Conservation (phyloP, 1,284 basidiomycete species). For the Fomitopsis pinicola region DNA sequence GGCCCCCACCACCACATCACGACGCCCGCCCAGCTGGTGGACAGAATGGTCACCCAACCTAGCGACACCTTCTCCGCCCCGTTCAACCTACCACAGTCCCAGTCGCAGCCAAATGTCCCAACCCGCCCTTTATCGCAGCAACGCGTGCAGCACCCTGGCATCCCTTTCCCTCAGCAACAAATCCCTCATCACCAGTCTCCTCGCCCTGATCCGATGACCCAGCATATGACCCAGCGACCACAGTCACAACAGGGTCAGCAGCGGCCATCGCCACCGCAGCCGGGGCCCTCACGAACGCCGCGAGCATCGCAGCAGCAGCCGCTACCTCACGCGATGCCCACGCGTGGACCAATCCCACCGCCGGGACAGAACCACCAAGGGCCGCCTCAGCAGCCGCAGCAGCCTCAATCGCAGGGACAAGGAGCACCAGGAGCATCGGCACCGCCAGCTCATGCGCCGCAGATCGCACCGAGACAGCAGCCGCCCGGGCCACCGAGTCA, state of each 20-base stretch:
- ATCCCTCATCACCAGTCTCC: conserved; percentile 37
- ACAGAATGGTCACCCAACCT: conserved; percentile 40
- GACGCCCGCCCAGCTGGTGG: conserved; percentile 58
- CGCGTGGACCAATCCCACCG: conserved; percentile 9
- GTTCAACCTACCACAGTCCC: conserved; percentile 32
- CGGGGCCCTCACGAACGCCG: conserved; percentile 16
- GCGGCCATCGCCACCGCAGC: conserved; percentile 20
- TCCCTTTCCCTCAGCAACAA: conserved; percentile 21
- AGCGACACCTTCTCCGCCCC: conserved; percentile 24
- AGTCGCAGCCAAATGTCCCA: conserved; percentile 26
- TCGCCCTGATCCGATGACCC: conserved; percentile 27
- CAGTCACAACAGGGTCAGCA: conserved; percentile 24
- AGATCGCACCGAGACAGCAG: conserved; percentile 18
- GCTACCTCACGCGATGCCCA: conserved; percentile 12
- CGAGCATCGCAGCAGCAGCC: conserved; percentile 19
- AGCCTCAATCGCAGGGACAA: conserved; percentile 13
- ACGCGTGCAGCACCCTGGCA: conserved; percentile 25
- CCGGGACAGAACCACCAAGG: conserved; percentile 14
- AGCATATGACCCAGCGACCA: conserved; percentile 16
- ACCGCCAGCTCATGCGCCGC: conserved; percentile 15
- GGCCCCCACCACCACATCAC: conserved; percentile 40
- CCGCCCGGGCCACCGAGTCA: neutral
- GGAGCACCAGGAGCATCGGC: conserved; percentile 2
- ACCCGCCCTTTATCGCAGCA: conserved; percentile 45
- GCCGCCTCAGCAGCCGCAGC: conserved; percentile 23